These are phyloP conservation scores for Plasmodium coatneyi DNA, from an alignment of 169 alveolate genomes.

Conservation along the genomic window DNA sequence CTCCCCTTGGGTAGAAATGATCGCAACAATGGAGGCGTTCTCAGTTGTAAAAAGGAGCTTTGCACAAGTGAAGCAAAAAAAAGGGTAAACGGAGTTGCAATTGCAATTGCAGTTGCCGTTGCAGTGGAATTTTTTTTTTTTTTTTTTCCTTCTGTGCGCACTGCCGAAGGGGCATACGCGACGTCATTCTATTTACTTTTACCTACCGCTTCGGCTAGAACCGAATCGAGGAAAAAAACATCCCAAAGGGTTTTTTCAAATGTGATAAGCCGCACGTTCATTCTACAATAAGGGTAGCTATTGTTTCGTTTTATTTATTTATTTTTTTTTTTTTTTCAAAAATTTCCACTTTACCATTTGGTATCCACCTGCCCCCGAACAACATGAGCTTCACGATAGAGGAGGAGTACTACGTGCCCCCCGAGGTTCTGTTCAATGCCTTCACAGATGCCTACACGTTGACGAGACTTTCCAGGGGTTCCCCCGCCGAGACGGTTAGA, in stretches of 20 bases:
- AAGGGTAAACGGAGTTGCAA: neutral
- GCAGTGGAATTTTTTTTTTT: neutral
- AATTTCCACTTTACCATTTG: too few species aligned
- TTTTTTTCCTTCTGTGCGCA: neutral
- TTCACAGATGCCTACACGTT: conserved; percentile 50
- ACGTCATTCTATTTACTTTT: neutral
- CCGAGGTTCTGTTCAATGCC: conserved; percentile 57
- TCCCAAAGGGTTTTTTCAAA: neutral
- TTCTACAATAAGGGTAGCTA: neutral
- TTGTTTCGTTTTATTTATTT: neutral
- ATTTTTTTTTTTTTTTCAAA: neutral
- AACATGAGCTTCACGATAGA: conserved; percentile 52
- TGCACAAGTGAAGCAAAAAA: neutral
- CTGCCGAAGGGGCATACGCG: neutral
- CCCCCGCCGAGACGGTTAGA: conserved; percentile 57
- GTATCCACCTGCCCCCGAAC: neutral
- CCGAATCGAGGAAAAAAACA: neutral
- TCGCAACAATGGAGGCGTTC: neutral
- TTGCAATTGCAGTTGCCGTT: neutral
- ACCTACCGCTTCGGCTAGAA: neutral
- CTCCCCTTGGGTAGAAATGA: neutral
- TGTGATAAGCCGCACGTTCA: neutral
- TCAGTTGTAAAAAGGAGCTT: neutral
- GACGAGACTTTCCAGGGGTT: conserved; percentile 64
- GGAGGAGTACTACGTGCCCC: conserved; percentile 68